Conservation (phyloP, 169 alveolate species). For the Miamiensis avidus region DNA sequence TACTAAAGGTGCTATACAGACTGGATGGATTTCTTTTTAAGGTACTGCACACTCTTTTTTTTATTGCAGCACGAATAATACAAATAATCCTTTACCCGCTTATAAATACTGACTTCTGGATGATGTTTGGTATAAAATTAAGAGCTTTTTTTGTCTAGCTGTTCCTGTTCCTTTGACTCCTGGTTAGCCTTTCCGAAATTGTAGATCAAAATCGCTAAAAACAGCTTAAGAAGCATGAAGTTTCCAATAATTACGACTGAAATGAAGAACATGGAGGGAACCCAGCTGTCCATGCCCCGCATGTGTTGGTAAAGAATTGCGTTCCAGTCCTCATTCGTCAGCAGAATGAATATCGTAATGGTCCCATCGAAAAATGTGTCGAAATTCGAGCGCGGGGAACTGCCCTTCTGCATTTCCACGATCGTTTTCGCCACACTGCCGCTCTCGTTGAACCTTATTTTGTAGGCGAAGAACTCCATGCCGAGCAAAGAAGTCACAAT, state of each 20-base stretch:
- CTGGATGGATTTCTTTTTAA: no score
- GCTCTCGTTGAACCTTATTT: not conserved
- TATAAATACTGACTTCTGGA: no score
- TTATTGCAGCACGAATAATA: no score
- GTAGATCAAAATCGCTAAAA: conserved; percentile 75
- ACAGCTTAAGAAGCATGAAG: conserved; percentile 72
- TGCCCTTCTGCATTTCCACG: not conserved
- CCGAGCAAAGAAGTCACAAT: conserved; percentile 79
- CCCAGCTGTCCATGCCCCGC: conserved; percentile 27
- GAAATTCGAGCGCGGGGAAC: conserved; percentile 32
- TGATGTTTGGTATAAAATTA: no score
- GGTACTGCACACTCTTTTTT: no score
- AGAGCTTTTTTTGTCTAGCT: no score
- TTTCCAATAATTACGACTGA: conserved; percentile 79
- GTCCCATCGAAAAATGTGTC: conserved; percentile 61
- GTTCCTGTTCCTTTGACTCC: conserved; percentile 12
- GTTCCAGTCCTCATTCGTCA: conserved; percentile 82
- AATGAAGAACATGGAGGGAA: conserved; percentile 57
- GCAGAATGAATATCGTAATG: conserved; percentile 65
- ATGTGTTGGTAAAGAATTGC: conserved; percentile 49
- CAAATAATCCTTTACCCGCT: no score
- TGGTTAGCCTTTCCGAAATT: conserved; percentile 37
- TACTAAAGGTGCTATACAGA: no score
- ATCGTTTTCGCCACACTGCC: conserved; percentile 1
- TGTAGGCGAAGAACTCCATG: conserved; percentile 68